phyloP scores from a whole-genome alignment of 2,329 filamentous ascomycete species.

The Xylariaceae sp. region DNA sequence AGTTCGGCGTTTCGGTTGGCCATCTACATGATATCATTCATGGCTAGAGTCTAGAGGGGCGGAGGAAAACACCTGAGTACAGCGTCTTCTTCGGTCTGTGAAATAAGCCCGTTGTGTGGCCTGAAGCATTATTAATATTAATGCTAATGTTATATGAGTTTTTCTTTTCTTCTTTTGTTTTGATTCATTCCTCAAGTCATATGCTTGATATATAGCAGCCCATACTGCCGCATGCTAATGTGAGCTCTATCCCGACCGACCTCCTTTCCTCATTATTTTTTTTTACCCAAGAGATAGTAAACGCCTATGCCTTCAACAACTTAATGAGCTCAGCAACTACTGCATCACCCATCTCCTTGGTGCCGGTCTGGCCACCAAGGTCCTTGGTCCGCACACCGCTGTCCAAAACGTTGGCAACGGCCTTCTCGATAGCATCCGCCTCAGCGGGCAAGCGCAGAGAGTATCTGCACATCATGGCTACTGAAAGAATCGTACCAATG shows the following conservation, averaged over 20 bases:
- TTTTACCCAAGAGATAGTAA: background rate
- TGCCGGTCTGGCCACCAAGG: conserved; percentile 71
- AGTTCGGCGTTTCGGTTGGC: conserved; percentile 4
- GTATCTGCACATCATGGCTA: conserved; percentile 95
- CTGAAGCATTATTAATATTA: background rate
- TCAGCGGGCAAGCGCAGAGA: conserved; percentile 75
- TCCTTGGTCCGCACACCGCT: conserved; percentile 74
- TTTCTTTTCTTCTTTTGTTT: background rate
- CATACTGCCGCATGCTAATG: no score
- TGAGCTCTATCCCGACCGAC: no score
- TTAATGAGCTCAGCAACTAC: conserved; percentile 68
- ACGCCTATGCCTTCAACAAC: conserved; percentile 48
- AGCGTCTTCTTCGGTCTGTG: no score
- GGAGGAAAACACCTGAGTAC: no score
- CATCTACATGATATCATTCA: conserved; percentile 1
- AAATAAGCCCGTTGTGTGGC: background rate
- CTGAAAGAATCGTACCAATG: conserved; percentile 82
- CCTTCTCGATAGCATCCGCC: conserved; percentile 72
- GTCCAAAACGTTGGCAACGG: conserved; percentile 76
- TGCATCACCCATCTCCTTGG: conserved; percentile 72
- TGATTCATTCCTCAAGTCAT: background rate
- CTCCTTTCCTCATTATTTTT: background rate
- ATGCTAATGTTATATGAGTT: background rate
- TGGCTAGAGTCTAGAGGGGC: no score
- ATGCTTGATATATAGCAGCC: background rate